Evolutionary conservation across 2,329 filamentous ascomycete species (phyloP), one percentile per base, ranked within the genome.

Genomic region (Tolypocladium nubicola): DNA sequence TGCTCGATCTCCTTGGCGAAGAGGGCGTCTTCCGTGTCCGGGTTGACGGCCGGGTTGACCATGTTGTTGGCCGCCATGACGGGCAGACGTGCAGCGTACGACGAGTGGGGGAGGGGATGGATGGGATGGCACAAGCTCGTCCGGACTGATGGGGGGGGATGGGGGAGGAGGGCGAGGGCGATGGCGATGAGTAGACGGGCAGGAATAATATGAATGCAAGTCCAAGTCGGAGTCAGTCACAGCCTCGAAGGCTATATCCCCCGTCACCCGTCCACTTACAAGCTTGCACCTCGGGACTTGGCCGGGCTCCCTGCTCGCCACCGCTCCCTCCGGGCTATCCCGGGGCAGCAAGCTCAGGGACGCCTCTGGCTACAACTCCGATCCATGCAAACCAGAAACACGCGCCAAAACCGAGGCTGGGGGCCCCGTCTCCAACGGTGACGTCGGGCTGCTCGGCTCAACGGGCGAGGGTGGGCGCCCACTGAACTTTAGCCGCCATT

Each of bases 1-100:
- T 88, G 85, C 67, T 87, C 84, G 59, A 97, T 90, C 71, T 99
- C 94, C 64, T 87, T 81, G 67, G 84, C 80, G 76, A 88, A 96
- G 67, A 86, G 76, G 66, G 88, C 76, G 60, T 86, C 83, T 68
- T 87, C 84, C 57, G 70, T 64, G 58, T 78, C 75, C 56, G 79
- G 78, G 69, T 84, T 80, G 63, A 84, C 75, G 60, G 81, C 75
- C 63, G 75, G 69, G 69, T 78, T 81, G 57, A 78, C 68, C 84
- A 87, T 86, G 71, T 84, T 85, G 72, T 81, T 80, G 63, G 79
- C 74, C 61, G 81, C 81, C 82, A 85, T 85, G 65, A 50, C 75
- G 72, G 63, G 55, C 35, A 53, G 49, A 55, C 57, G 19, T 57
- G 59, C 56, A 57, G 39, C 60, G 52, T 57, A 10, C 37, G 6